Percentiles rank a stretch among this genome's conserved stretches.
These are phyloP conservation scores for Globisporangium abappressorium DNA, from an alignment of 352 stramenopile species.

Conservation along the genomic window DNA sequence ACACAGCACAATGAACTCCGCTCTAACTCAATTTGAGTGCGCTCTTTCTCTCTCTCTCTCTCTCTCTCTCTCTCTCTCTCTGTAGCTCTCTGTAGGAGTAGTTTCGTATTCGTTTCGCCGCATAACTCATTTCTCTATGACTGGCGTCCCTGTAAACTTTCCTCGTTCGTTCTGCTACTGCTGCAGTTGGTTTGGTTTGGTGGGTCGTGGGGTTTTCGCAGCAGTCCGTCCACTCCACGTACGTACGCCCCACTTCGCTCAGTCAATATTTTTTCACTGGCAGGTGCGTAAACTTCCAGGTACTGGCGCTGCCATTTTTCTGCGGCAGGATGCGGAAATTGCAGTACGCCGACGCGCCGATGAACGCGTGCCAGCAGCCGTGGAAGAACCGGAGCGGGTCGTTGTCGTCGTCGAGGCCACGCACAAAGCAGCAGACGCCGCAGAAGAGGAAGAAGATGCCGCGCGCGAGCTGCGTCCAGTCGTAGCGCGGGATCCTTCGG, in stretches of 20 bases:
- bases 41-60: too few species aligned
- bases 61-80: too few species aligned
- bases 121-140: neutral
- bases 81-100: neutral
- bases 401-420: constrained; percentile 64
- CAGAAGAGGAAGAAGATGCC: constrained; percentile 46
- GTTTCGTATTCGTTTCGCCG: neutral
- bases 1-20: too few species aligned
- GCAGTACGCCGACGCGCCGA: constrained; percentile 65
- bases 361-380: constrained; percentile 77
- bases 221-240: neutral
- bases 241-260: neutral
- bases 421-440: constrained; percentile 56
- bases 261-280: constrained; percentile 33
- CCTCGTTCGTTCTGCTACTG: neutral
- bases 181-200: neutral
- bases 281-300: constrained; percentile 22
- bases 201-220: neutral
- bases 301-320: constrained; percentile 9
- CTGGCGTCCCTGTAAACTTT: neutral
- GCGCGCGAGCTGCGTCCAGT: constrained; percentile 43
- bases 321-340: constrained; percentile 61
- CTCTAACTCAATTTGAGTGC: too few species aligned
- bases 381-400: constrained; percentile 82
- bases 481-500: constrained; percentile 45